Evolutionary conservation across 768 basidiomycete species (phyloP).

Genomic region (Mycena pura): DNA sequence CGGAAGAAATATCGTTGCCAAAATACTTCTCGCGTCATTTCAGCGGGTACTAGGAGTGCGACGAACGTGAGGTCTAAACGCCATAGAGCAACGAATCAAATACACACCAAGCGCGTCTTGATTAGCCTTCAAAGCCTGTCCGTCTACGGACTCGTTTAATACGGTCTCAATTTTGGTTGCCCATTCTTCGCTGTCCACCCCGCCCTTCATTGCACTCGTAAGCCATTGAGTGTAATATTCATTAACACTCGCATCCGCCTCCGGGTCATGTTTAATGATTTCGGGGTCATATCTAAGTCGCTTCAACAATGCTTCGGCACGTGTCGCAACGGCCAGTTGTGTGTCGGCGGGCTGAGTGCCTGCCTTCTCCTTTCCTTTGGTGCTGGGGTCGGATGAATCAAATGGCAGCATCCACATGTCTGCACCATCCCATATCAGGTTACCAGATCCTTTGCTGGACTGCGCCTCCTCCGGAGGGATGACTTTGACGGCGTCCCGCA

Average conservation of each 20-base stretch:
- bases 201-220: conserved; percentile 54
- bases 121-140: conserved; percentile 57
- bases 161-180: conserved; percentile 52
- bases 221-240: conserved; percentile 67
- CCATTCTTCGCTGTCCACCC: conserved; percentile 67
- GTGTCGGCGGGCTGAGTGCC: conserved; percentile 40
- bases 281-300: conserved; percentile 77
- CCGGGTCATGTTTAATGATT: conserved; percentile 80
- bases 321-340: conserved; percentile 66
- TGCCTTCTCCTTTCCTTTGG: conserved; percentile 42
- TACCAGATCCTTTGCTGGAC: conserved; percentile 23
- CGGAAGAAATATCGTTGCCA: conserved; percentile 95
- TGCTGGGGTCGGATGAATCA: conserved; percentile 40
- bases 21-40: conserved; percentile 69
- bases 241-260: conserved; percentile 59
- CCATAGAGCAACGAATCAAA: conserved; percentile 5
- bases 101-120: conserved; percentile 63
- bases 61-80: neutral
- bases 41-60: conserved; percentile 66
- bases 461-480: conserved; percentile 76
- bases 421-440: conserved; percentile 77
- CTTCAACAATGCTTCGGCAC: conserved; percentile 79
- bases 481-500: conserved; percentile 91
- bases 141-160: conserved; percentile 58
- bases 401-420: conserved; percentile 84